Evolutionary conservation across 202 grass and related monocot genomes (phyloP), one percentile per base, ranked within the genome.

Genomic region (Hordeum pubiflorum): DNA sequence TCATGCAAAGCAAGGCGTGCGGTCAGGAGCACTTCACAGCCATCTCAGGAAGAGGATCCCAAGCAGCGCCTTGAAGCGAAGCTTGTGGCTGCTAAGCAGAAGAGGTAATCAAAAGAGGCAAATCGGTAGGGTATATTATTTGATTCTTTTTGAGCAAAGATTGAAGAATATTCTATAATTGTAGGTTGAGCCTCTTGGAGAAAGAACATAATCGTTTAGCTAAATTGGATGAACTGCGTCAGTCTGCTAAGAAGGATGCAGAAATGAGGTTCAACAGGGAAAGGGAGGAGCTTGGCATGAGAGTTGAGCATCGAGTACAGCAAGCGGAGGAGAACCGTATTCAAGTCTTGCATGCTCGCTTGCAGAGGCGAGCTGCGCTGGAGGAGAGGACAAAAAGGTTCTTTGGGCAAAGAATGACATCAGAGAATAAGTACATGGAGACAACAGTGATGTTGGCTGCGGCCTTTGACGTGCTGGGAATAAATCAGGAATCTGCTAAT

Each of bases 381-480:
- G 88, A 87, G 73, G 95, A 94, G 77, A 92, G 92, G 83, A 97
- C 88, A 74, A 84, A 81, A 31, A 88, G 27, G 54, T 97, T 76
- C 41, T 80, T 94, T 26, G 32, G 84, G 22, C 90, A 94, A 66
- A 84, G 84, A 58, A 17, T 78, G 79, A 50, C 82, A 48, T 78
- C 59, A 37, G 90, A 97, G 70, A 92, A 84, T 40, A 97, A 86
- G 73, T 94, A 94, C 79, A 94, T 80, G 82, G 95, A 85, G 74
- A 99, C 96, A 63, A 93, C 89, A 37, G 83, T 87, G 62, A 72
- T 74, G 20, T 70, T 99, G 65, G 77, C 87, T 79, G 83, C 85
- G 89, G 86, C 88, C 29, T 99, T 93, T 81, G 83, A 91, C 18
- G 55, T 60, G 10, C 63, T 99, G 36, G 81, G 71, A 58, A 89